These are phyloP conservation scores for Chimonanthus praecox DNA, from an alignment of 164 flowering plant genomes.

Conservation along the genomic window DNA sequence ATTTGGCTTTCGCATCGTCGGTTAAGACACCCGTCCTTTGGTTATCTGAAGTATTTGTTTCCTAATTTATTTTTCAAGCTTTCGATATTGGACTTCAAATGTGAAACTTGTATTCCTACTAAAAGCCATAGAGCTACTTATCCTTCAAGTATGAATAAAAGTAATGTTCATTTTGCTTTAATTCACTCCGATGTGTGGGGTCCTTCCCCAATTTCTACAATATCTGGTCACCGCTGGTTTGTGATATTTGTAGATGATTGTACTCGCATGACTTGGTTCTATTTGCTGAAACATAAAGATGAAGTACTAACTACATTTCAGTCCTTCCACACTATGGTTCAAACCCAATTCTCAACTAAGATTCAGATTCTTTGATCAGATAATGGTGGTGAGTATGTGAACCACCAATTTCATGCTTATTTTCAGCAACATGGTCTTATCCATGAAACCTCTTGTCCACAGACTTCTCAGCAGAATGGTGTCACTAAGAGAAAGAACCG, in stretches of 20 bases:
- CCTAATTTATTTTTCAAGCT: neutral
- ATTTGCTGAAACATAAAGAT: neutral
- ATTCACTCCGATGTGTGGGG: neutral
- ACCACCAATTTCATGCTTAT: neutral
- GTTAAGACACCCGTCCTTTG: constrained; percentile 5
- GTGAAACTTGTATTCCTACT: neutral
- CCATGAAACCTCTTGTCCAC: neutral
- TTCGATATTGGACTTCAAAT: neutral
- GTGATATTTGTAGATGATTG: constrained; percentile 9
- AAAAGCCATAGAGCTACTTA: constrained; percentile 4
- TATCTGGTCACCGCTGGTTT: constrained; percentile 4
- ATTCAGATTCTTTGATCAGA: neutral
- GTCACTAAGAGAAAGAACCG: neutral
- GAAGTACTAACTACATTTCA: neutral
- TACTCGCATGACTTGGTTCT: constrained; percentile 4
- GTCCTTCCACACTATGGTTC: neutral
- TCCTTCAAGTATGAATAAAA: constrained; percentile 5
- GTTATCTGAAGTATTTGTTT: constrained; percentile 6
- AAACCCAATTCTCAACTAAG: neutral
- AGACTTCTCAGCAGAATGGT: neutral
- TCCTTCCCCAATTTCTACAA: neutral
- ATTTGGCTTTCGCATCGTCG: constrained; percentile 7
- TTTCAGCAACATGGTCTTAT: neutral
- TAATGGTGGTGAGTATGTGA: constrained; percentile 1
- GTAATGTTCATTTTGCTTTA: neutral